These are phyloP conservation scores for Scenedesmus sp. DNA, from an alignment of 163 green algal genomes.

Conservation along the genomic window DNA sequence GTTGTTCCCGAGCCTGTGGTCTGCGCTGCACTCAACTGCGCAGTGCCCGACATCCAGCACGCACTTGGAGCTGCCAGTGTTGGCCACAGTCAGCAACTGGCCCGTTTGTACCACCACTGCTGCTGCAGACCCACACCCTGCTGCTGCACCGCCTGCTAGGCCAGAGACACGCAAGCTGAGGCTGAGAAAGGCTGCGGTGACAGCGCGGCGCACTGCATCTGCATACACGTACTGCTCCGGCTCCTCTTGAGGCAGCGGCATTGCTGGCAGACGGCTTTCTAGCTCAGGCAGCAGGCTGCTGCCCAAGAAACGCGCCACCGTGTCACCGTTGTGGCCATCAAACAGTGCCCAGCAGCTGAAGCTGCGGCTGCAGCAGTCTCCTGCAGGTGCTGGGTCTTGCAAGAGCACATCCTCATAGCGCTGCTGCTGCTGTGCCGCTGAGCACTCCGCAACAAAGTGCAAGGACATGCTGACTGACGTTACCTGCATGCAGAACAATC, in stretches of 20 bases:
- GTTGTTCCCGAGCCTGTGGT: constrained; percentile 45
- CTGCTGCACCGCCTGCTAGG: not conserved
- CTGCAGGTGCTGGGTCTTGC: not conserved
- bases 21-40: constrained; percentile 23
- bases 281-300: constrained; percentile 4
- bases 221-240: constrained; percentile 3
- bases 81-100: constrained; percentile 41
- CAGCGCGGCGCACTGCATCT: constrained; percentile 18
- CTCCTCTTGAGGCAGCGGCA: not conserved
- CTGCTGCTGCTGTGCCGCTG: constrained; percentile 19
- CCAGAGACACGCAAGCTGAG: not conserved
- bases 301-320: not conserved
- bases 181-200: constrained; percentile 24
- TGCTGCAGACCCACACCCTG: constrained; percentile 29
- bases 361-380: not conserved
- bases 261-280: not conserved
- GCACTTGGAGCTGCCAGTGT: constrained; percentile 17
- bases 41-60: constrained; percentile 45
- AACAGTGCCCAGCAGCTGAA: constrained; percentile 19
- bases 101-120: constrained; percentile 44
- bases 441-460: not conserved
- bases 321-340: constrained; percentile 41
- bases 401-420: constrained; percentile 34
- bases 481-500: not conserved
- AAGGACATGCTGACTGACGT: not conserved